These are phyloP conservation scores for Vigna unguiculata DNA, from an alignment of 306 rosid species.

Conservation along the genomic window DNA sequence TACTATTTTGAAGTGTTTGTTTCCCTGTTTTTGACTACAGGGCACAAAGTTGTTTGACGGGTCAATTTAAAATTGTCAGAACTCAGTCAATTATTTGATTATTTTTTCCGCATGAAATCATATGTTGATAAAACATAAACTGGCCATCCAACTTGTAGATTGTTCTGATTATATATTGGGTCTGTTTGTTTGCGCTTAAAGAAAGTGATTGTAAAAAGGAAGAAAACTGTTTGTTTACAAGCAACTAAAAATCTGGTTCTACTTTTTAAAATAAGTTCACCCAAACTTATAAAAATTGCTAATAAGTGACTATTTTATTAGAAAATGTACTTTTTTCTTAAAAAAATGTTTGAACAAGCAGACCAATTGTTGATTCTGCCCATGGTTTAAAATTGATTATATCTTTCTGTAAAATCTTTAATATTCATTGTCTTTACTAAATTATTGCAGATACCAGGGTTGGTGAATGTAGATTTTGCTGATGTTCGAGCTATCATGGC, in stretches of 20 bases:
- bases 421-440: conserved; percentile 35
- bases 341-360: no score
- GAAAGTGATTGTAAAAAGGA: no score
- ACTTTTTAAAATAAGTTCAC: no score
- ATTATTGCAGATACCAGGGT: conserved; percentile 83
- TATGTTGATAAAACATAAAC: conserved; percentile 6
- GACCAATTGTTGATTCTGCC: not conserved
- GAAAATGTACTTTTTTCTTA: no score
- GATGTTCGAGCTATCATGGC: conserved; percentile 98
- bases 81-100: not conserved
- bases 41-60: conserved; percentile 7
- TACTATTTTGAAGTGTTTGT: not conserved
- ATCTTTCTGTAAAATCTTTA: conserved; percentile 29
- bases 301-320: no score
- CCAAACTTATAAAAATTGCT: no score
- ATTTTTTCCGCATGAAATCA: not conserved
- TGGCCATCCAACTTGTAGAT: conserved; percentile 12
- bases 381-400: conserved; percentile 22
- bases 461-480: conserved; percentile 95
- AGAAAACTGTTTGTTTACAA: no score
- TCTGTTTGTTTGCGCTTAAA: no score
- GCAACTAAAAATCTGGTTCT: no score
- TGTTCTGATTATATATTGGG: not conserved
- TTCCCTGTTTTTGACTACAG: not conserved
- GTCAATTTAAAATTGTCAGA: not conserved